Percentiles rank a stretch among this genome's conserved stretches.
phyloP scores from a whole-genome alignment of 441 rosid species.

The Erodium moschatum region DNA sequence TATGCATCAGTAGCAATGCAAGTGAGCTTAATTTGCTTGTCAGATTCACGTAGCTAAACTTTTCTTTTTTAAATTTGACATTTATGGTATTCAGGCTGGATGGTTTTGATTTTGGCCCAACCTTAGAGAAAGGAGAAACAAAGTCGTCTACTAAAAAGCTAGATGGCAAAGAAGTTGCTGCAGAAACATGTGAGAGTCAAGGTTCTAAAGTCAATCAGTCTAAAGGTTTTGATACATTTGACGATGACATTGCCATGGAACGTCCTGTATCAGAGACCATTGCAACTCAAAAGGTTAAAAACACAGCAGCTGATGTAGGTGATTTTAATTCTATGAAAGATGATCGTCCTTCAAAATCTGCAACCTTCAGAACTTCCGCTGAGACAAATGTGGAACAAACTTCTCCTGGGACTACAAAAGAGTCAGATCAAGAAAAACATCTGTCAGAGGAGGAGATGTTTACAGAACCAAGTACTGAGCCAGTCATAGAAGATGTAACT shows the following conservation, averaged over 20 bases:
- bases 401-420: constrained; percentile 22
- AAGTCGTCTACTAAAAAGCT: constrained; percentile 22
- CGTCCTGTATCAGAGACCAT: constrained; percentile 21
- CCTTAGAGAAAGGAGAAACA: constrained; percentile 28
- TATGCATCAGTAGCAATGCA: not conserved
- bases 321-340: constrained; percentile 23
- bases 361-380: constrained; percentile 11
- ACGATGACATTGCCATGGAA: constrained; percentile 17
- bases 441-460: constrained; percentile 19
- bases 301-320: constrained; percentile 20
- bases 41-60: constrained; percentile 20
- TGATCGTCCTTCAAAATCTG: constrained; percentile 23
- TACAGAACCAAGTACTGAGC: constrained; percentile 19
- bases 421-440: constrained; percentile 29
- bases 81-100: constrained; percentile 41
- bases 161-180: constrained; percentile 27
- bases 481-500: constrained; percentile 24
- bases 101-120: constrained; percentile 40
- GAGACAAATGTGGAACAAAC: constrained; percentile 16
- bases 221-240: constrained; percentile 15
- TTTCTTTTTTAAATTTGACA: constrained; percentile 1
- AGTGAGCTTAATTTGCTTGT: constrained; percentile 12
- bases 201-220: constrained; percentile 20
- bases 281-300: constrained; percentile 22
- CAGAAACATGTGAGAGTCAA: constrained; percentile 23